Conservation (phyloP, 306 rosid species). For the Lathyrus sativus region DNA sequence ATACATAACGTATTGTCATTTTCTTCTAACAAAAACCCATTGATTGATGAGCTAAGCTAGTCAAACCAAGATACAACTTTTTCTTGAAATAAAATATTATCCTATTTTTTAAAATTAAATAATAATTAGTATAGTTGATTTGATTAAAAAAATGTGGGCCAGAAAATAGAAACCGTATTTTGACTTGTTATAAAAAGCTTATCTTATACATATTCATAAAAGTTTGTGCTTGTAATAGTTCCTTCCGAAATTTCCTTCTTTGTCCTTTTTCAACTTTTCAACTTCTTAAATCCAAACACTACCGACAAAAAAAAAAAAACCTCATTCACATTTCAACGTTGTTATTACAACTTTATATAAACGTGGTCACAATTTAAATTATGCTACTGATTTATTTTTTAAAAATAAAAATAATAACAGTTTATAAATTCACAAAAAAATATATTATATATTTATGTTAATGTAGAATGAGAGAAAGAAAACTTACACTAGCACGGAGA, state of each 20-base stretch:
- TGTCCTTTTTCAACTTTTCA: constrained; percentile 43
- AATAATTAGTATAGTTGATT: not conserved
- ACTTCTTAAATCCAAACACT: constrained; percentile 20
- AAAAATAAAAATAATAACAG: no score
- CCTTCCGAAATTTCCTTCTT: constrained; percentile 58
- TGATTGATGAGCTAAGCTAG: constrained; percentile 22
- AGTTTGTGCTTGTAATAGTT: constrained; percentile 44
- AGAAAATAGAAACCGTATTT: constrained; percentile 37
- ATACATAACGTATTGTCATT: constrained; percentile 36
- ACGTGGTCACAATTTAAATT: not conserved
- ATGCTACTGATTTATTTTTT: no score
- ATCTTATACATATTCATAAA: constrained; percentile 45
- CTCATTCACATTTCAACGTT: constrained; percentile 26
- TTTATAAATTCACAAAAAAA: no score
- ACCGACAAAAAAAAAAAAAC: constrained; percentile 33
- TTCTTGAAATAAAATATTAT: not conserved
- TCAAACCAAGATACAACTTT: constrained; percentile 41
- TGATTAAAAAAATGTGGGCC: constrained; percentile 3
- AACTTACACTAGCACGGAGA: constrained; percentile 68
- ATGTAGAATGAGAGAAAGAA: no score
- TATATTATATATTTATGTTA: no score
- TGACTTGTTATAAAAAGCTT: constrained; percentile 55
- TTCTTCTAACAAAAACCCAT: not conserved
- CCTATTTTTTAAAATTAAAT: not conserved
- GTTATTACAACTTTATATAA: not conserved